A percentile compares a stretch with the other conserved stretches of the same genome.
Evolutionary conservation across 1,284 basidiomycete genomes (phyloP).

Genomic region (Leccinum pachyderme): DNA sequence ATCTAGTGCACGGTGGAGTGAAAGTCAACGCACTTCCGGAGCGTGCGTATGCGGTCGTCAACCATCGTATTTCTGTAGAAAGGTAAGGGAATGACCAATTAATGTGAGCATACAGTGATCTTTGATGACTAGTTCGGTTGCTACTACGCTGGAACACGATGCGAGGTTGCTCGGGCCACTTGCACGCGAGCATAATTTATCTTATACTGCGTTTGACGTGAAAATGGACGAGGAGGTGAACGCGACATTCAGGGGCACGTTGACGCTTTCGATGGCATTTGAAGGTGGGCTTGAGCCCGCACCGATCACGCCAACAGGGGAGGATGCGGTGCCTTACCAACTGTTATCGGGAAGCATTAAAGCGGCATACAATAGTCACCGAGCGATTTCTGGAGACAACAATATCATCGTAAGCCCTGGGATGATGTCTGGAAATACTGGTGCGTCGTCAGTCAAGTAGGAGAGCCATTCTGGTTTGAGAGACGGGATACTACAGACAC

Average conservation of each 20-base stretch:
- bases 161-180: slow-evolving; percentile 40
- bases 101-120: neutral
- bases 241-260: slow-evolving; percentile 34
- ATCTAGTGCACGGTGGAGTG: slow-evolving; percentile 58
- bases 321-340: slow-evolving; percentile 44
- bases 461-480: slow-evolving; percentile 1
- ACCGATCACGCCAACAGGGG: slow-evolving; percentile 46
- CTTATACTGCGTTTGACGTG: slow-evolving; percentile 44
- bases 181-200: slow-evolving; percentile 45
- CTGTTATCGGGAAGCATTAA: slow-evolving; percentile 52
- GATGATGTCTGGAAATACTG: slow-evolving; percentile 44
- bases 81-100: slow-evolving; percentile 38
- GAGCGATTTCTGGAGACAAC: slow-evolving; percentile 30
- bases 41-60: slow-evolving; percentile 49
- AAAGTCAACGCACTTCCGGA: slow-evolving; percentile 64
- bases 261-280: slow-evolving; percentile 41
- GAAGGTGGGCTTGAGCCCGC: slow-evolving; percentile 49
- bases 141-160: slow-evolving; percentile 42
- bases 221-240: slow-evolving; percentile 8
- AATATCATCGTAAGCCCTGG: slow-evolving; percentile 48
- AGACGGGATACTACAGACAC: slow-evolving; percentile 37
- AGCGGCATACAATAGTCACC: slow-evolving; percentile 40
- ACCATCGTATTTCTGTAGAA: slow-evolving; percentile 37
- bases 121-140: slow-evolving; percentile 39
- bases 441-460: slow-evolving; percentile 16